Conservation (phyloP, 768 basidiomycete species). For the Cyclocybe aegerita region DNA sequence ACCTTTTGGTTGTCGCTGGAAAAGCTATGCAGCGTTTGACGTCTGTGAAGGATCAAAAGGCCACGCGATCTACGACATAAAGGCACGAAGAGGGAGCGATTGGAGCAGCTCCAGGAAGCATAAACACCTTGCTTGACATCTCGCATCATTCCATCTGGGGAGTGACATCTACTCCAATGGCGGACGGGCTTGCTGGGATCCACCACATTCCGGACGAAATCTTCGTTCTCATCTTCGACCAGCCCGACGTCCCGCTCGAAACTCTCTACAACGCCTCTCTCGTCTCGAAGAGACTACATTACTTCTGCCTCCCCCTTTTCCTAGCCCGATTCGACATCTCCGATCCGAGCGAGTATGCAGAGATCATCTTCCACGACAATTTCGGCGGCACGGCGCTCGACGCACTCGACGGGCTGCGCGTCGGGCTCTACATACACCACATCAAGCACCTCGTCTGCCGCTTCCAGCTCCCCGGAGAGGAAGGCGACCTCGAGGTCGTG, state of each 20-base stretch:
- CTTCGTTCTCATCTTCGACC: constrained; percentile 19
- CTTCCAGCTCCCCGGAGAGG: constrained; percentile 12
- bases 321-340: constrained; percentile 15
- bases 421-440: constrained; percentile 14
- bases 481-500: constrained; percentile 12
- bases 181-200: background rate
- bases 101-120: too few species aligned
- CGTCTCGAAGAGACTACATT: constrained; percentile 17
- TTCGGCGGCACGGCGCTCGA: constrained; percentile 5
- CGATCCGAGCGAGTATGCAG: constrained; percentile 12
- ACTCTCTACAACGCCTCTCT: constrained; percentile 13
- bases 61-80: too few species aligned
- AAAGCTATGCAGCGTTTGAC: too few species aligned
- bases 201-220: constrained; percentile 22
- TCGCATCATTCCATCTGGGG: too few species aligned
- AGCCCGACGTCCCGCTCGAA: constrained; percentile 8
- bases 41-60: too few species aligned
- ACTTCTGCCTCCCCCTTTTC: constrained; percentile 15
- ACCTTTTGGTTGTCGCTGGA: too few species aligned
- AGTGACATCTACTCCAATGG: too few species aligned
- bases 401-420: constrained; percentile 13
- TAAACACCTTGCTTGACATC: too few species aligned
- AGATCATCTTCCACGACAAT: constrained; percentile 12
- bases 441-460: constrained; percentile 15
- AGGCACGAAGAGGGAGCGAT: too few species aligned